These are phyloP conservation scores for Tremella fuciformis DNA, from an alignment of 768 basidiomycete species.

Conservation along the genomic window DNA sequence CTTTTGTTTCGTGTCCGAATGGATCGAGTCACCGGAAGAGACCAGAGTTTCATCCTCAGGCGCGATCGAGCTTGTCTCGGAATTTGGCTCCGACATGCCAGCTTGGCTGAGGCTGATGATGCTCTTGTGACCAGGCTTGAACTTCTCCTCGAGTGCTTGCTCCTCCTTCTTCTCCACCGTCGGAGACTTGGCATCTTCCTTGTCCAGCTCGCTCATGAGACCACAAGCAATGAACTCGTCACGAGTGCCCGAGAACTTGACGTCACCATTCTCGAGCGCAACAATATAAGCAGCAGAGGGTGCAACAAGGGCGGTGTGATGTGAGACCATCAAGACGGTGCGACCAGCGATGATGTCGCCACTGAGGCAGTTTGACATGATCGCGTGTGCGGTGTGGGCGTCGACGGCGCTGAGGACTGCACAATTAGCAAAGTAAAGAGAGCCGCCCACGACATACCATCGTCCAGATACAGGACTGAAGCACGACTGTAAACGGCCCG, in stretches of 20 bases:
- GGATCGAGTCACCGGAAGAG: conserved; percentile 38
- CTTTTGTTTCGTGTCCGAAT: conserved; percentile 54
- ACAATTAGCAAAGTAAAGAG: conserved; percentile 14
- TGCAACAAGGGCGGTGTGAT: conserved; percentile 84
- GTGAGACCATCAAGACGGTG: conserved; percentile 85
- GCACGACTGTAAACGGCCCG: conserved; percentile 88
- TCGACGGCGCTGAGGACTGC: conserved; percentile 62
- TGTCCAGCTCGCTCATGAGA: conserved; percentile 65
- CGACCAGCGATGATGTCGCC: conserved; percentile 75
- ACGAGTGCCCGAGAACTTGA: conserved; percentile 67
- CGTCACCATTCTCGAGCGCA: conserved; percentile 58
- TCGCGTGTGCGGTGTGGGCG: conserved; percentile 76
- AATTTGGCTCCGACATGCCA: conserved; percentile 55
- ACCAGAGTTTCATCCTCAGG: conserved; percentile 44
- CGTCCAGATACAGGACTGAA: conserved; percentile 75
- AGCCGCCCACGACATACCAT: conserved; percentile 59
- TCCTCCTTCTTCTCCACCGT: conserved; percentile 14
- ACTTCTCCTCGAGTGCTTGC: conserved; percentile 24
- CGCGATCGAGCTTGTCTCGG: conserved; percentile 54
- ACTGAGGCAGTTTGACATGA: conserved; percentile 72
- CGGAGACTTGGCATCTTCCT: conserved; percentile 53
- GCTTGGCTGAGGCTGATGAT: conserved; percentile 22
- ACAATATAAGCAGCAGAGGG: conserved; percentile 78
- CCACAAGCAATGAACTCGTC: conserved; percentile 67
- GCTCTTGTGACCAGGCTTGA: conserved; percentile 30